phyloP scores from a whole-genome alignment of 768 basidiomycete genomes.

The Neoboletus subvelutipes region DNA sequence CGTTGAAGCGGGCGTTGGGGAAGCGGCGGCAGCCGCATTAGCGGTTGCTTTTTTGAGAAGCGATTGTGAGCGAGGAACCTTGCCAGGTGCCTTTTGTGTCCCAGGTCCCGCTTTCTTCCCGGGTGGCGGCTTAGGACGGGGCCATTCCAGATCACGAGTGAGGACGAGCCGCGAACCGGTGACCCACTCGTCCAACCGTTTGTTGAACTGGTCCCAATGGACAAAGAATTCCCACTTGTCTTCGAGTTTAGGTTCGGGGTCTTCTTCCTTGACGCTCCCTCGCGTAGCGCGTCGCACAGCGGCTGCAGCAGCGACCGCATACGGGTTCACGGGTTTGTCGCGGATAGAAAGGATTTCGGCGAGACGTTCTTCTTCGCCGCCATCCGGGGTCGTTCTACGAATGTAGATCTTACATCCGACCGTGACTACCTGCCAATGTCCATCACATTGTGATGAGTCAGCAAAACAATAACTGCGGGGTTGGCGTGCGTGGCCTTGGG shows the following conservation, averaged over 20 bases:
- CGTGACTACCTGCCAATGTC: slow-evolving; percentile 61
- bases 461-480: slow-evolving; percentile 15
- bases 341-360: slow-evolving; percentile 96
- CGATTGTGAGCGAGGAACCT: slow-evolving; percentile 57
- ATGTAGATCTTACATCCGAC: slow-evolving; percentile 97
- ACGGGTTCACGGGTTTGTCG: slow-evolving; percentile 71
- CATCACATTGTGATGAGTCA: slow-evolving; percentile 35
- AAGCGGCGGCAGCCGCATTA: slow-evolving; percentile 66
- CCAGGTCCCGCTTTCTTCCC: slow-evolving; percentile 51
- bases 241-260: slow-evolving; percentile 56
- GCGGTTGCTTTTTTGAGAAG: slow-evolving; percentile 69
- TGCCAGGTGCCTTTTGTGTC: slow-evolving; percentile 56
- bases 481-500: slow-evolving; percentile 15
- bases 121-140: slow-evolving; percentile 74
- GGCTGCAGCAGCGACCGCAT: slow-evolving; percentile 33
- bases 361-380: slow-evolving; percentile 81
- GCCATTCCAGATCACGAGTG: slow-evolving; percentile 90
- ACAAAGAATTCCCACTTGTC: slow-evolving; percentile 95
- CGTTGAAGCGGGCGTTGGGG: slow-evolving; percentile 55
- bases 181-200: slow-evolving; percentile 98
- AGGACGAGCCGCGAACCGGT: slow-evolving; percentile 83
- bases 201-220: slow-evolving; percentile 99
- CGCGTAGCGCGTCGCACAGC: slow-evolving; percentile 41
- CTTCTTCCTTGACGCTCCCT: slow-evolving; percentile 41
- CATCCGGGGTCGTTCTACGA: slow-evolving; percentile 72